phyloP scores from a whole-genome alignment of 2,329 filamentous ascomycete genomes.

The Paecilomyces formosus region DNA sequence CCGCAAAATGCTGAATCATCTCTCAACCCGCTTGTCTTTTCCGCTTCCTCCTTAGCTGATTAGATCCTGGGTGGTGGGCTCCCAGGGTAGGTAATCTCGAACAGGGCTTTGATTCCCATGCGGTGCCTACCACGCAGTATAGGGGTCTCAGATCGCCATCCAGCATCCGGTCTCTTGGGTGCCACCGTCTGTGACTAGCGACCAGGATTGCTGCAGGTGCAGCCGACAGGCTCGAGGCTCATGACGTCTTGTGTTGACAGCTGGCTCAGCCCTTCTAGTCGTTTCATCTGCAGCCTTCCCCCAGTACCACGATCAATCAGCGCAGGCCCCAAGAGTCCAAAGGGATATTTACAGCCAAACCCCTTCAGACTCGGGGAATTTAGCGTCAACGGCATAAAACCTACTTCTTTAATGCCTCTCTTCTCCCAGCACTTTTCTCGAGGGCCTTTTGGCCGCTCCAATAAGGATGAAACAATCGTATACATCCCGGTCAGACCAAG shows the following conservation, averaged over 20 bases:
- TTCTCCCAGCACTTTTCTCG: neutral
- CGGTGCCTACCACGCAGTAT: neutral
- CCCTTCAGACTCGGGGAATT: neutral
- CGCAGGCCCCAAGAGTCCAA: neutral
- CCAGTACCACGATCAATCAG: neutral
- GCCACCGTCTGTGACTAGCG: neutral
- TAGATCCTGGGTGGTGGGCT: neutral
- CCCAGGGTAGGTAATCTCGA: neutral
- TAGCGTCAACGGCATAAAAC: neutral
- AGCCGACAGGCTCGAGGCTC: neutral
- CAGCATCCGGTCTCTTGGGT: neutral
- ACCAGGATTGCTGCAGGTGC: neutral
- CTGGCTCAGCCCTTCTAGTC: neutral
- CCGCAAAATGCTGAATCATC: neutral
- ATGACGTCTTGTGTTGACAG: neutral
- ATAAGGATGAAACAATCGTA: neutral
- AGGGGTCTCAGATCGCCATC: neutral
- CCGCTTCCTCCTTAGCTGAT: neutral
- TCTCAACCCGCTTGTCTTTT: neutral
- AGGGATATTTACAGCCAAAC: neutral
- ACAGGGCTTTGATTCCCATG: neutral
- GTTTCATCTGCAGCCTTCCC: neutral
- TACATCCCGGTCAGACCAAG: neutral
- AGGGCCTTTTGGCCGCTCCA: neutral
- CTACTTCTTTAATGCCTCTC: neutral